Evolutionary conservation across 306 rosid species (phyloP).

Genomic region (Malus orientalis): DNA sequence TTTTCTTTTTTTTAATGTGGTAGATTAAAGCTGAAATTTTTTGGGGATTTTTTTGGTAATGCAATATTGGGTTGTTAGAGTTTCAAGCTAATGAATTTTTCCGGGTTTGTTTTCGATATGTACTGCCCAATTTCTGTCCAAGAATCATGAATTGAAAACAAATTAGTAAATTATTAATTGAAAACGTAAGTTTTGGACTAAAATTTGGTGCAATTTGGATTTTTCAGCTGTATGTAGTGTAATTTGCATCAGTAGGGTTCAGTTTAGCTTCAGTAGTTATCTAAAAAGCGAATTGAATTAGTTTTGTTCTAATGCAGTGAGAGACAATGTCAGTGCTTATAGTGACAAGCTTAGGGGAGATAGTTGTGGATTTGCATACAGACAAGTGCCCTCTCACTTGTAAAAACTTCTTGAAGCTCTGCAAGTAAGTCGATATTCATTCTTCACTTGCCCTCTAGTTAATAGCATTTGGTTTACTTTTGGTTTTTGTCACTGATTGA

Average conservation of each 20-base stretch:
- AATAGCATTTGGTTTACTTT: neutral
- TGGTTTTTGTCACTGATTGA: neutral
- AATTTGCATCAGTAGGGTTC: neutral
- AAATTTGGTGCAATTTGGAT: neutral
- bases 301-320: neutral
- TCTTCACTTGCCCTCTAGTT: neutral
- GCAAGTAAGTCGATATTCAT: constrained; percentile 48
- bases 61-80: neutral
- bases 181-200: neutral
- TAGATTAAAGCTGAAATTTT: neutral
- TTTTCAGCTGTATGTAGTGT: neutral
- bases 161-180: neutral
- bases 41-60: neutral
- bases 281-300: neutral
- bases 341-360: constrained; percentile 83
- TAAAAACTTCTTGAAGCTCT: constrained; percentile 89
- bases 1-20: neutral
- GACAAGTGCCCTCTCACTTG: constrained; percentile 74
- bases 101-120: neutral
- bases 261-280: neutral
- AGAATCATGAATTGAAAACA: no score
- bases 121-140: neutral
- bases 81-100: neutral
- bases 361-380: constrained; percentile 67
- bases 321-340: constrained; percentile 66